These are phyloP conservation scores for Ensete ventricosum DNA, from an alignment of 176 grass and related monocot genomes.

Conservation along the genomic window DNA sequence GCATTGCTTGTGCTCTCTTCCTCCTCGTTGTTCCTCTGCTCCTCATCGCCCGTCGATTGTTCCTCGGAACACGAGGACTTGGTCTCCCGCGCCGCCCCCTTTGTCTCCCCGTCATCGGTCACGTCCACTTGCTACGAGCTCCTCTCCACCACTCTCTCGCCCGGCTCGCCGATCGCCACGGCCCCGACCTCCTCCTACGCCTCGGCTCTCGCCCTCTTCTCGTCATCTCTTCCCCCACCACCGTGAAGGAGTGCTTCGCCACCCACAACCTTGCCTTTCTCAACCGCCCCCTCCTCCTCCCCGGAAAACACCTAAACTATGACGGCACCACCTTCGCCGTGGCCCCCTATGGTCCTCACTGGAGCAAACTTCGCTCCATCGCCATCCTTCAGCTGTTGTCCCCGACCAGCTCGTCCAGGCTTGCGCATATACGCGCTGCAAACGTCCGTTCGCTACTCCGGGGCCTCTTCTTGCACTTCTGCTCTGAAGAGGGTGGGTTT, in stretches of 20 bases:
- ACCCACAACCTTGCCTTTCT: conserved; percentile 36
- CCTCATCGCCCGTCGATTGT: not conserved
- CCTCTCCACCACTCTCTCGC: conserved; percentile 47
- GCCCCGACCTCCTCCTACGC: conserved; percentile 38
- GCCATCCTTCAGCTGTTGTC: conserved; percentile 21
- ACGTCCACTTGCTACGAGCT: conserved; percentile 55
- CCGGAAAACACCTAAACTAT: conserved; percentile 28
- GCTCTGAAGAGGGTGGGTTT: not conserved
- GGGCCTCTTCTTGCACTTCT: too few relatives aligned
- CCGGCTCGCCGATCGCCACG: conserved; percentile 12
- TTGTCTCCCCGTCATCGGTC: conserved; percentile 43
- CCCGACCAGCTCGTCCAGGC: conserved; percentile 8
- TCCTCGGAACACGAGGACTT: not conserved
- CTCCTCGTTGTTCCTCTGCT: not conserved
- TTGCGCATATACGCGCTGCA: too few relatives aligned
- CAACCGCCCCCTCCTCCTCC: conserved; percentile 35
- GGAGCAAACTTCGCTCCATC: conserved; percentile 51
- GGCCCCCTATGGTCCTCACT: conserved; percentile 32
- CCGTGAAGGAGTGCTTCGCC: conserved; percentile 58
- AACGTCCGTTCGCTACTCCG: too few relatives aligned
- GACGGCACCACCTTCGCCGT: conserved; percentile 23
- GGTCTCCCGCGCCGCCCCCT: not conserved
- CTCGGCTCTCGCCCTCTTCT: conserved; percentile 40
- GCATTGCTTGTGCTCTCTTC: not conserved
- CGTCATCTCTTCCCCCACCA: conserved; percentile 35